Conservation (phyloP, 805 yeast genomes). For the Wickerhamomyces tratensis region DNA sequence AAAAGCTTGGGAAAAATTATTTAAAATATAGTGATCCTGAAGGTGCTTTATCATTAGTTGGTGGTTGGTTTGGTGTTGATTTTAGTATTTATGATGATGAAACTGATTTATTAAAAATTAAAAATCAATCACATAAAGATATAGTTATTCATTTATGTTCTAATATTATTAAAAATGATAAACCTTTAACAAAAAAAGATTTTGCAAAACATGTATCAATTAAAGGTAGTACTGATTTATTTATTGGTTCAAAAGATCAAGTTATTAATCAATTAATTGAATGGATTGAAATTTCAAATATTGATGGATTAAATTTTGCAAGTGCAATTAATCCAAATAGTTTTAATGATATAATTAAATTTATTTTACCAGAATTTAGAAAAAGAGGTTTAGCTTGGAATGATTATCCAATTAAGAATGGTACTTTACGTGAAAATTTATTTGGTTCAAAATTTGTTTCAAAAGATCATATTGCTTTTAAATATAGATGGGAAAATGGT, state of each 20-base stretch:
- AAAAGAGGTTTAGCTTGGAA: constrained; percentile 25
- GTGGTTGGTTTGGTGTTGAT: constrained; percentile 38
- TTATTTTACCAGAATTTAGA: constrained; percentile 26
- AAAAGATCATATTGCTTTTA: constrained; percentile 1
- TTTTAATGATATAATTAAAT: constrained; percentile 28
- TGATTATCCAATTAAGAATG: constrained; percentile 22
- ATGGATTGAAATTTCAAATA: constrained; percentile 30
- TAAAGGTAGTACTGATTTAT: constrained; percentile 19
- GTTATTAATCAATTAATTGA: constrained; percentile 29
- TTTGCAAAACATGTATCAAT: constrained; percentile 14
- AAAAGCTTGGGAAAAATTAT: constrained; percentile 28
- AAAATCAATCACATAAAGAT: constrained; percentile 20
- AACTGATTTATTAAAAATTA: constrained; percentile 24
- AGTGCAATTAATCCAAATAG: constrained; percentile 27
- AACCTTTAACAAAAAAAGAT: constrained; percentile 22
- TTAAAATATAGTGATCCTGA: constrained; percentile 26
- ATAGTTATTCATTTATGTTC: constrained; percentile 16
- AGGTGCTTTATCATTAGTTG: constrained; percentile 34
- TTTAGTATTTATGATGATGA: constrained; percentile 26
- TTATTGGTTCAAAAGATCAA: constrained; percentile 24
- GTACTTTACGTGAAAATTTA: constrained; percentile 2
- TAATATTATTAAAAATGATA: constrained; percentile 10
- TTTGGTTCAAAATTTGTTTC: constrained; percentile 1
- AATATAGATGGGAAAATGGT: constrained; percentile 1
- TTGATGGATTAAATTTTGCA: constrained; percentile 33